Conservation (phyloP, 495 filamentous ascomycete species). For the Rhypophila decipiens region DNA sequence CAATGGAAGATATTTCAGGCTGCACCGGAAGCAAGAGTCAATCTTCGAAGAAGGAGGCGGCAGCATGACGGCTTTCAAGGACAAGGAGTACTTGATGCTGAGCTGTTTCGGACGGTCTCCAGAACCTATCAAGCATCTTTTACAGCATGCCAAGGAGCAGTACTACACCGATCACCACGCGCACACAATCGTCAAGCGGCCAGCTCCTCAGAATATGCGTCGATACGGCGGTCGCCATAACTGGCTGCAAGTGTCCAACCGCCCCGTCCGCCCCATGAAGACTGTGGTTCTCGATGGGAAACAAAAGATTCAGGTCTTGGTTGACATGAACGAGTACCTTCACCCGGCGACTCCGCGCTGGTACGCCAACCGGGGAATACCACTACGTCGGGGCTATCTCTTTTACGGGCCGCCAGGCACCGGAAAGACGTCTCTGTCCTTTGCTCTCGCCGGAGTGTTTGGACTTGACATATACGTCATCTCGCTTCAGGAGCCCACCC, state of each 20-base stretch:
- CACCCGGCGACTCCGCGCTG: conserved; percentile 64
- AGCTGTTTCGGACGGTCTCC: conserved; percentile 39
- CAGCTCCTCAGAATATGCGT: conserved; percentile 25
- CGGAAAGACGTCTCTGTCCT: conserved; percentile 54
- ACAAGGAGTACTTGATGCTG: conserved; percentile 34
- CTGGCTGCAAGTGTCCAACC: conserved; percentile 61
- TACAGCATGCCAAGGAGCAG: conserved; percentile 48
- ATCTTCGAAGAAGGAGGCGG: conserved; percentile 19
- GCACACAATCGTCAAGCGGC: conserved; percentile 47
- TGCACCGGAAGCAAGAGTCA: conserved; percentile 32
- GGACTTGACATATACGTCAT: conserved; percentile 64
- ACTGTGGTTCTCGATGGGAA: conserved; percentile 75
- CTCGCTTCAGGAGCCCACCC: conserved; percentile 50
- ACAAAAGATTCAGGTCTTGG: conserved; percentile 65
- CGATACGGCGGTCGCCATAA: conserved; percentile 30
- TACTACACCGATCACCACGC: conserved; percentile 41
- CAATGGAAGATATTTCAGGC: conserved; percentile 28
- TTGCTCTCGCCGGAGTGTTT: conserved; percentile 63
- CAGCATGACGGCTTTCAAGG: conserved; percentile 25
- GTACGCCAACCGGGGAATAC: conserved; percentile 84
- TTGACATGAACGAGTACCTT: conserved; percentile 85
- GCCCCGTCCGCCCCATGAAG: conserved; percentile 69
- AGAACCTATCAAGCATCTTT: conserved; percentile 56
- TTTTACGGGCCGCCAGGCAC: conserved; percentile 71
- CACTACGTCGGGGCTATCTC: conserved; percentile 83